Evolutionary conservation across 805 yeast species (phyloP).

Genomic region (Starmerella stellata): DNA sequence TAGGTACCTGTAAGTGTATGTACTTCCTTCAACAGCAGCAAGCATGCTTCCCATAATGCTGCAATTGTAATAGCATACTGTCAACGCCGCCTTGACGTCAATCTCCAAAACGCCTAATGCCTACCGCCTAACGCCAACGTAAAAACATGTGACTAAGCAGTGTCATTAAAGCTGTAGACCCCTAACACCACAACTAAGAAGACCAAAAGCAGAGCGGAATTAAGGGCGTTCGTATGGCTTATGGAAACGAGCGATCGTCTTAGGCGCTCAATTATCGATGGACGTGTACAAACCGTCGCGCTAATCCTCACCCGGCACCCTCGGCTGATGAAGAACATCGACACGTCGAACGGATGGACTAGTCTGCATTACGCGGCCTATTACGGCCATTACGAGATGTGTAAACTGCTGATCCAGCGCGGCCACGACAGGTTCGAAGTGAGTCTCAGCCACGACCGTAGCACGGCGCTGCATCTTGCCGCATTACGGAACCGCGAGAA

Average conservation of each 20-base stretch:
- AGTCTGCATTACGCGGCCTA: constrained; percentile 66
- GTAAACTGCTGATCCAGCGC: constrained; percentile 34
- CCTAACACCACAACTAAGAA: too few species aligned
- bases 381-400: constrained; percentile 51
- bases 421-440: constrained; percentile 40
- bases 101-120: too few species aligned
- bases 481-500: constrained; percentile 47
- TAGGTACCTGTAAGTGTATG: too few species aligned
- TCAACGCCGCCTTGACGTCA: too few species aligned
- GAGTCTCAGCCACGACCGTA: constrained; percentile 34
- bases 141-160: too few species aligned
- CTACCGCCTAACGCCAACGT: too few species aligned
- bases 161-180: too few species aligned
- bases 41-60: too few species aligned
- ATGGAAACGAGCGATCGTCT: constrained; percentile 53
- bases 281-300: constrained; percentile 43
- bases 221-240: background rate
- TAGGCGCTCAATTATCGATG: constrained; percentile 47
- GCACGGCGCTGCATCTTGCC: constrained; percentile 58
- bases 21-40: too few species aligned
- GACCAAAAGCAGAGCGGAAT: too few species aligned
- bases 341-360: constrained; percentile 63
- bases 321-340: constrained; percentile 46
- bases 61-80: too few species aligned
- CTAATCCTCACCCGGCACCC: constrained; percentile 54